Evolutionary conservation across 106 monocot genomes (phyloP).

Genomic region (Allium sativum): DNA sequence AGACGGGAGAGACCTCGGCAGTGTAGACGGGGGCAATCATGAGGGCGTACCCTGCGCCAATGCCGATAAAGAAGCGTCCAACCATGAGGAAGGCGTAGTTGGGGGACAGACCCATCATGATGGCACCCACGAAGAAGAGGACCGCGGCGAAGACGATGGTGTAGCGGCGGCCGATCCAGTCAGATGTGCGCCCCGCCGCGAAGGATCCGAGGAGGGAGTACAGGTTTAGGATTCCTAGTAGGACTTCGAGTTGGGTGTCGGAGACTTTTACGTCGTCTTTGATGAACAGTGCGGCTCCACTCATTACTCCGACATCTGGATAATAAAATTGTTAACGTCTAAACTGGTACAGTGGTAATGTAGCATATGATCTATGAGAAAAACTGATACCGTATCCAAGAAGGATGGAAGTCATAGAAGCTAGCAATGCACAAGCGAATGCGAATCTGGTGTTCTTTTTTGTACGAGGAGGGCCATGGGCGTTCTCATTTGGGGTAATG

Average conservation of each 20-base stretch:
- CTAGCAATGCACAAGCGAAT: slow-evolving; percentile 15
- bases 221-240: slow-evolving; percentile 59
- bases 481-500: background rate
- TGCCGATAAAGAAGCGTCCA: slow-evolving; percentile 67
- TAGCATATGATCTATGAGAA: background rate
- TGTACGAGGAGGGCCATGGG: background rate
- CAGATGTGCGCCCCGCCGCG: slow-evolving; percentile 60
- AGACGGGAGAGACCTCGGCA: slow-evolving; percentile 30
- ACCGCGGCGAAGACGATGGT: slow-evolving; percentile 54
- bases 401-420: slow-evolving; percentile 23
- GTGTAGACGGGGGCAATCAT: slow-evolving; percentile 67
- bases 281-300: slow-evolving; percentile 55
- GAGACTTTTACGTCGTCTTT: slow-evolving; percentile 41
- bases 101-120: slow-evolving; percentile 60
- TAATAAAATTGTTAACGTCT: no score
- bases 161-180: slow-evolving; percentile 68
- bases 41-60: slow-evolving; percentile 62
- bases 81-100: slow-evolving; percentile 64
- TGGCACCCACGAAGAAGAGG: slow-evolving; percentile 65
- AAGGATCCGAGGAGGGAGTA: slow-evolving; percentile 56
- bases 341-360: no score
- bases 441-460: slow-evolving; percentile 6
- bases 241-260: slow-evolving; percentile 52
- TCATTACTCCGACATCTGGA: slow-evolving; percentile 67
- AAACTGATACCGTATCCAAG: slow-evolving; percentile 13